Evolutionary conservation across 306 rosid genomes (phyloP), one percentile per base, ranked within the genome.

Genomic region (Fragaria iinumae): DNA sequence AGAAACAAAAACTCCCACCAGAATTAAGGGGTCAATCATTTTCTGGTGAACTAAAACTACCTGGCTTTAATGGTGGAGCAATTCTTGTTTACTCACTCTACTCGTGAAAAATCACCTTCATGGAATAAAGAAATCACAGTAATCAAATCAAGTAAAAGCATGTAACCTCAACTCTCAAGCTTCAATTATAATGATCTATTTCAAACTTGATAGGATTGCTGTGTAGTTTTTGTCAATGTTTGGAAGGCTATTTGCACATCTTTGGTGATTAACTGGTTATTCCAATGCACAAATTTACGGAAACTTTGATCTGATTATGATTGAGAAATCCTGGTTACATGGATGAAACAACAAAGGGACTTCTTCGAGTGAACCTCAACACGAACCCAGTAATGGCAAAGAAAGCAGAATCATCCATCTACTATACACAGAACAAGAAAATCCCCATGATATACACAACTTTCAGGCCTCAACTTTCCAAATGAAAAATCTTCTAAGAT

Each of bases 341-440:
- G 59, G 56, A 50, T 50, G 75, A 72, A 38, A 55, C 16, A 21
- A 55, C 68, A 73, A 56, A 56, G 41, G 39, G 64, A n/a, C 17
- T 5, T n/a, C 17, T 38, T 49, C 23, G 12, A 36, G 38, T 17
- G 48, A 38, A 41, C 55, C 41, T 73, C 82, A 71, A 77, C 56
- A 75, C 69, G 66, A 74, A 79, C 76, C 79, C 69, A 77, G 81
- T 71, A 71, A 71, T 69, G 36, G 48, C 57, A 83, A 25, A 81
- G 8, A 72, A 45, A 71, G 47, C 74, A 75, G 72, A 72, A 79
- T 67, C 76, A 41, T 71, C 71, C 27, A 76, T 34, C 62, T 67
- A 73, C 67, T 64, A 69, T 84, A 85, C 80, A 81, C 60, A 59
- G 48, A 84, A 11, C 63, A 71, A 80, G 76, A 81, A 27, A 47